Evolutionary conservation across 108 stramenopile genomes (phyloP).

Genomic region (Skeletonema grethae): DNA sequence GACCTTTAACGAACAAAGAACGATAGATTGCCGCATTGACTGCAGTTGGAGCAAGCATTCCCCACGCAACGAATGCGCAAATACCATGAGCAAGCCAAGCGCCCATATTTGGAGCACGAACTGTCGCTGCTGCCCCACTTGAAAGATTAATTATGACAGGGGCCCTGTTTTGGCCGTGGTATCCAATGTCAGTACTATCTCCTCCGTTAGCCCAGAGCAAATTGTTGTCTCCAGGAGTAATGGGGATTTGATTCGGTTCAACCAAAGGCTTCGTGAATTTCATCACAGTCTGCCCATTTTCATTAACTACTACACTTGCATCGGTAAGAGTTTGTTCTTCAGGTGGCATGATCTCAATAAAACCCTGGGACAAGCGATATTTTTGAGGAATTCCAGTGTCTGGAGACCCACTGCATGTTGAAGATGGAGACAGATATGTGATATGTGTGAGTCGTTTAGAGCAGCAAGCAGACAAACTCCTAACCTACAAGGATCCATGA

Average conservation of each 20-base stretch:
- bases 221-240: neutral
- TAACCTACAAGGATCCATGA: neutral
- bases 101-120: neutral
- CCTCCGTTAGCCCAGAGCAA: slow-evolving; percentile 9
- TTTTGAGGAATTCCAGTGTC: neutral
- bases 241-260: neutral
- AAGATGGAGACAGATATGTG: neutral
- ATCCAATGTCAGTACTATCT: neutral
- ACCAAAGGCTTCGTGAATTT: slow-evolving; percentile 1
- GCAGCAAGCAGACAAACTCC: neutral
- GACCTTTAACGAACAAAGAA: neutral
- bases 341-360: neutral
- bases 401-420: neutral
- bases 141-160: neutral
- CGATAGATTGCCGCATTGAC: slow-evolving; percentile 19
- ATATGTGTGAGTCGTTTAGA: neutral
- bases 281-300: neutral
- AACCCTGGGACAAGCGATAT: neutral
- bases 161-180: neutral
- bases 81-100: slow-evolving; percentile 16
- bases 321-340: slow-evolving; percentile 5
- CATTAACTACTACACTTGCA: neutral
- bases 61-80: slow-evolving; percentile 13
- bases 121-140: neutral
- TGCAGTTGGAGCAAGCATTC: slow-evolving; percentile 26